Evolutionary conservation across 2,329 filamentous ascomycete species (phyloP).

Genomic region (Aspergillus thermomutatus): DNA sequence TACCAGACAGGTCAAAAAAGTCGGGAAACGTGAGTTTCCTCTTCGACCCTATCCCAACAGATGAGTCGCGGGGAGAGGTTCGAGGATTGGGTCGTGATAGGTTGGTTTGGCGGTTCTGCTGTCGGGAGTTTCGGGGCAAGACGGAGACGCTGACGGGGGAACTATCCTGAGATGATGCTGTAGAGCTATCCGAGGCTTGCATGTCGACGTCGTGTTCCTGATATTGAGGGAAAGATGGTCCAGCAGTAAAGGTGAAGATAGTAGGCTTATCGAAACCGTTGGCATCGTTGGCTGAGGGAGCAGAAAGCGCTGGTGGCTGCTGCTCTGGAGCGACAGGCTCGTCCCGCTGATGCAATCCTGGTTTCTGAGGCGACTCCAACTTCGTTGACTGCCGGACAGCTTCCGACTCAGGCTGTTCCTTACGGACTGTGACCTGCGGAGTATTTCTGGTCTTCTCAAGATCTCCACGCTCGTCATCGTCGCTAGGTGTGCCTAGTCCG

Average conservation of each 20-base stretch:
- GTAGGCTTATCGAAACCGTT: constrained; percentile 28
- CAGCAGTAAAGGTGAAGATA: constrained; percentile 44
- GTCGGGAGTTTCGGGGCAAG: constrained; percentile 39
- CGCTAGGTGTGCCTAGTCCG: constrained; percentile 37
- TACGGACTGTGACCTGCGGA: constrained; percentile 33
- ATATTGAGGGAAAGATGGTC: constrained; percentile 35
- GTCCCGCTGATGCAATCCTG: constrained; percentile 25
- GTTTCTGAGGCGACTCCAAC: constrained; percentile 27
- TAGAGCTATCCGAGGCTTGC: constrained; percentile 37
- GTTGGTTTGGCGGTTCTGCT: constrained; percentile 38
- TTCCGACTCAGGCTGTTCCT: constrained; percentile 29
- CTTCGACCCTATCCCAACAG: constrained; percentile 44
- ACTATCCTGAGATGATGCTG: constrained; percentile 27
- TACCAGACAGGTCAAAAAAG: constrained; percentile 48
- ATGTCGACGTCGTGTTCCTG: constrained; percentile 43
- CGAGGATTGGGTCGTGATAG: constrained; percentile 36
- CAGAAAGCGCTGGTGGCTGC: constrained; percentile 14
- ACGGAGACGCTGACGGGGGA: constrained; percentile 43
- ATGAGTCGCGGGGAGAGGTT: constrained; percentile 36
- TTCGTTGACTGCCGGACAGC: constrained; percentile 25
- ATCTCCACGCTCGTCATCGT: constrained; percentile 45
- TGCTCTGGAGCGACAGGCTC: constrained; percentile 20
- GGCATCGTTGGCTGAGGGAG: constrained; percentile 22
- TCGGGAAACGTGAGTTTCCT: constrained; percentile 47
- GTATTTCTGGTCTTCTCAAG: constrained; percentile 36